These are phyloP conservation scores for Leccinum imitatum DNA, from an alignment of 768 basidiomycete genomes.

Conservation along the genomic window DNA sequence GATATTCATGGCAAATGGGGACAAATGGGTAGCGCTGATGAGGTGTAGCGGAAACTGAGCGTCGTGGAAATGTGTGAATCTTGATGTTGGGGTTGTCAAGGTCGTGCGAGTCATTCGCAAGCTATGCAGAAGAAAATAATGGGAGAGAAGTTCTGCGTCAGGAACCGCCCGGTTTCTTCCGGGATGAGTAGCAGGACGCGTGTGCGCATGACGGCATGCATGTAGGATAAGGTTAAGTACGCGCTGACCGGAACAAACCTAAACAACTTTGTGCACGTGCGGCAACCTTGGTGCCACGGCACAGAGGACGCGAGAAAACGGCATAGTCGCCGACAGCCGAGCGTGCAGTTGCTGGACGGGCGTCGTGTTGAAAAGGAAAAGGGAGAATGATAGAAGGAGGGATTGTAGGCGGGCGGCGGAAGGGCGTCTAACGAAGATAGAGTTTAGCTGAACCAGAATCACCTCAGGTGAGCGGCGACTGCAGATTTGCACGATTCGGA, in stretches of 20 bases:
- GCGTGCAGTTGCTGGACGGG: not conserved
- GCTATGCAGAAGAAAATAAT: conserved; percentile 3
- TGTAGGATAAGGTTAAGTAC: not conserved
- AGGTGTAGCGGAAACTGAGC: conserved; percentile 9
- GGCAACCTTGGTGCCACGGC: not conserved
- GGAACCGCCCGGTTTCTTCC: conserved; percentile 21
- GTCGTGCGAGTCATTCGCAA: not conserved
- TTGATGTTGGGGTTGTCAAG: conserved; percentile 14
- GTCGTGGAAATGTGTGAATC: conserved; percentile 19
- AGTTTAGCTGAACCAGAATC: not conserved
- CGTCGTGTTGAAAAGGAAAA: not conserved
- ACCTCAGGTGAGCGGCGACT: not conserved
- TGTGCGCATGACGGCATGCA: conserved; percentile 8
- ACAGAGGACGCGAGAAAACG: not conserved
- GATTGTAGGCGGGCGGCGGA: not conserved
- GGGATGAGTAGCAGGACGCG: not conserved
- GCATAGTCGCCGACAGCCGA: not conserved
- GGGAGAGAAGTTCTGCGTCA: conserved; percentile 2
- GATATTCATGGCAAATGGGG: not conserved
- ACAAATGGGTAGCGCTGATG: not conserved
- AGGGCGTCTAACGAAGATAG: not conserved
- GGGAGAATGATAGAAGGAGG: not conserved
- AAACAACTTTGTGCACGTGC: not conserved
- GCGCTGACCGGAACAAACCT: not conserved
- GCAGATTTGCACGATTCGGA: not conserved